These are phyloP conservation scores for Lactarius psammicola DNA, from an alignment of 768 basidiomycete genomes.

Conservation along the genomic window DNA sequence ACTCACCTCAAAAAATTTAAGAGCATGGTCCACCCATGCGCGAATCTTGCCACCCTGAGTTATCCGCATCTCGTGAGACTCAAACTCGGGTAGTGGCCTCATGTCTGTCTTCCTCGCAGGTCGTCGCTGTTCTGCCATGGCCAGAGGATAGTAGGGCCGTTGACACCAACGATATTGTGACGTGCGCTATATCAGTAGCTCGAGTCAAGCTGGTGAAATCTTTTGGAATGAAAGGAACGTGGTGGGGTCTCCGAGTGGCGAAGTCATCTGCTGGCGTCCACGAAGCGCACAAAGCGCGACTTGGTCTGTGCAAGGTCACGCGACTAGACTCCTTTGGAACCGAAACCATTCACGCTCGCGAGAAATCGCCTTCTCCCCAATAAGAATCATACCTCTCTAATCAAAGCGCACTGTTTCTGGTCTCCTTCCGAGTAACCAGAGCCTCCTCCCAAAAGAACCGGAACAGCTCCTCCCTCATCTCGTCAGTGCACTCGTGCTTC, in stretches of 20 bases:
- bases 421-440: not conserved
- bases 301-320: not conserved
- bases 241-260: not conserved
- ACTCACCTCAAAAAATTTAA: constrained; percentile 40
- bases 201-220: not conserved
- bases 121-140: constrained; percentile 5
- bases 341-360: too few species aligned
- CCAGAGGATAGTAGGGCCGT: not conserved
- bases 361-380: too few species aligned
- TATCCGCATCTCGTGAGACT: constrained; percentile 38
- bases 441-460: constrained; percentile 30
- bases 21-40: constrained; percentile 39
- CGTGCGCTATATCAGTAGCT: not conserved
- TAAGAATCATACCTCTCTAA: not conserved
- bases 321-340: not conserved
- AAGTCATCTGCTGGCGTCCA: not conserved
- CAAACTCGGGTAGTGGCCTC: not conserved
- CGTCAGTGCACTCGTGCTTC: constrained; percentile 39
- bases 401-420: not conserved
- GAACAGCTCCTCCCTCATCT: constrained; percentile 38
- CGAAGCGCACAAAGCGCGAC: not conserved
- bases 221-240: not conserved
- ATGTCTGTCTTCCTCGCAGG: not conserved
- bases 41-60: constrained; percentile 39
- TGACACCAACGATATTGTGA: not conserved